Conservation (phyloP, 2,329 filamentous ascomycete species). For the Colletotrichum nymphaeae region DNA sequence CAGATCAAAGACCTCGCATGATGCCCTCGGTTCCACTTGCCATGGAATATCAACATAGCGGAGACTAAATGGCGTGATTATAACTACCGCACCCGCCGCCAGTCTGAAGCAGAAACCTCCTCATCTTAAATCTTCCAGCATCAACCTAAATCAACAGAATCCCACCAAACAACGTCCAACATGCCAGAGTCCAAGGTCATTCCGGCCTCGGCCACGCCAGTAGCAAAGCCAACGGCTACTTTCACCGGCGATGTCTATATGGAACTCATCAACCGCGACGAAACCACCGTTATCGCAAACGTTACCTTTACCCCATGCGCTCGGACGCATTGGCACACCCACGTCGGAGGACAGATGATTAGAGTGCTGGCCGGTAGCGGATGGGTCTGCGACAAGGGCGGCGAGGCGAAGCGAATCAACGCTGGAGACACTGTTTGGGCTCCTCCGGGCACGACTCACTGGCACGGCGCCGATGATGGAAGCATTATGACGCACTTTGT, state of each 20-base stretch:
- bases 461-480: slow-evolving; percentile 55
- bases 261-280: slow-evolving; percentile 5
- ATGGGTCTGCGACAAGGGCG: slow-evolving; percentile 55
- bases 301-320: slow-evolving; percentile 56
- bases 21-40: not conserved
- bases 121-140: not conserved
- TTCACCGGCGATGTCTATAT: slow-evolving; percentile 19
- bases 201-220: not conserved
- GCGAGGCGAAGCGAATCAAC: slow-evolving; percentile 46
- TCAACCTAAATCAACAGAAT: no score
- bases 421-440: slow-evolving; percentile 55
- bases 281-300: slow-evolving; percentile 34
- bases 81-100: not conserved
- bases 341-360: slow-evolving; percentile 56
- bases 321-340: slow-evolving; percentile 57
- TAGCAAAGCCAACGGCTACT: slow-evolving; percentile 1
- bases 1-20: not conserved
- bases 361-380: slow-evolving; percentile 52
- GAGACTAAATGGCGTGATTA: not conserved
- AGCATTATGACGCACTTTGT: slow-evolving; percentile 54
- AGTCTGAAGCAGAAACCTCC: not conserved
- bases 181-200: slow-evolving; percentile 8
- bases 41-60: not conserved
- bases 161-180: not conserved
- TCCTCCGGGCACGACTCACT: slow-evolving; percentile 53